Evolutionary conservation across 768 basidiomycete genomes (phyloP), one percentile per base, ranked within the genome.

Genomic region (Leccinum pellstonianum): DNA sequence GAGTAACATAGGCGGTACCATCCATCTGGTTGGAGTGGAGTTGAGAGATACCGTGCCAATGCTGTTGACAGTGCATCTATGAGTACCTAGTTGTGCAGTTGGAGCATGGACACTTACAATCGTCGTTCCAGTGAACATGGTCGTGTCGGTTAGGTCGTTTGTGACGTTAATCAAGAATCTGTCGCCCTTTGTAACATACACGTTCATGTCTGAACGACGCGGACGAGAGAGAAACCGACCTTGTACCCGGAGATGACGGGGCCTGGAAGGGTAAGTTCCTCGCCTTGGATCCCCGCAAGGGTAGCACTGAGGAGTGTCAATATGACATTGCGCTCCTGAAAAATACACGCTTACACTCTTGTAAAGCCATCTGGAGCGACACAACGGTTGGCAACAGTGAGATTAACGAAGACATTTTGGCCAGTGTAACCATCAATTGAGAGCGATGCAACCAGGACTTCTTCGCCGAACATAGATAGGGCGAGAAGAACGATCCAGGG

Each of bases 181-280:
- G 37, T 68, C 67, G 1, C 67, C 67, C 67, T 68, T 54, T 9
- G 52, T 50, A 46, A 25, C 3, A 8, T 5, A 48, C 10, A 55
- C 4, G 23, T 35, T 35, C 10, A 31, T 3, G 19, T 19, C 6
- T 9, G 35, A 15, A 38, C 23, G 8, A 11, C 23, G 21, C n/a
- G 46, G 50, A 23, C 3, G 47, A 27, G 17, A 49, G 14, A 19
- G 12, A 29, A 23, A 25, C 54, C 19, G 54, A 70, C 76, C 62
- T 78, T 80, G 59, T 72, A 68, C 25, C 75, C 78, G 19, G 73
- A 69, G 52, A 81, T 77, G 14, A 77, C 65, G 0, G 76, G 74
- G 1, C 77, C 79, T 12, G 79, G 79, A 54, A 77, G 78, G 4
- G 66, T 52, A 8, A 75, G 57, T 25, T 52, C 52, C 4, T 56